phyloP scores from a whole-genome alignment of 768 basidiomycete genomes.

The Lentinus tigrinus region DNA sequence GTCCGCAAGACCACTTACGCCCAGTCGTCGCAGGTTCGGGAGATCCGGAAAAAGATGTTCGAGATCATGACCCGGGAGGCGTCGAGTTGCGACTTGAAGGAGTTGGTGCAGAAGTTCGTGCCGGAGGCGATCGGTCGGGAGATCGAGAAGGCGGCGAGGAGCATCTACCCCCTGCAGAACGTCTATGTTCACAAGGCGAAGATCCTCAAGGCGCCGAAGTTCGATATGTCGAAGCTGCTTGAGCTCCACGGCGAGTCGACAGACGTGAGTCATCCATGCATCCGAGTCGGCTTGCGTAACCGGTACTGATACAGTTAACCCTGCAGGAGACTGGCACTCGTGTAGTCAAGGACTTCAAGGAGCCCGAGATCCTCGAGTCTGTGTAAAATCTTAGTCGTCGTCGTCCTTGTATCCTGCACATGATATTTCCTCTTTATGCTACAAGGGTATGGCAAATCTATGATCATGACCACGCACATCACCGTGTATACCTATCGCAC shows the following conservation, averaged over 20 bases:
- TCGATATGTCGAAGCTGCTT: conserved; percentile 91
- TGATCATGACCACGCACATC: conserved; percentile 29
- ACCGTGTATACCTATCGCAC: conserved; percentile 2
- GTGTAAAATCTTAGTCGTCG: conserved; percentile 59
- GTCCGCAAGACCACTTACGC: conserved; percentile 99
- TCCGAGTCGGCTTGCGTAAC: not conserved
- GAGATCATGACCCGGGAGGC: conserved; percentile 98
- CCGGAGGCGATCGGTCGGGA: conserved; percentile 99
- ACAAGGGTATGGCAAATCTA: conserved; percentile 40
- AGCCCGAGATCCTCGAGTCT: conserved; percentile 90
- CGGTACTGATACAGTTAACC: conserved; percentile 14
- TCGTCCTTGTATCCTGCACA: conserved; percentile 38
- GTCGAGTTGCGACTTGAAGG: conserved; percentile 94
- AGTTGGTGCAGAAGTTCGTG: conserved; percentile 97
- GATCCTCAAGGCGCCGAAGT: conserved; percentile 97
- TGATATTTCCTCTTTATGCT: conserved; percentile 34
- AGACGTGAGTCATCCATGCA: conserved; percentile 69
- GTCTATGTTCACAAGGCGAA: conserved; percentile 99
- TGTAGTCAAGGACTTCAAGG: conserved; percentile 95
- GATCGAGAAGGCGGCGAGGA: conserved; percentile 96
- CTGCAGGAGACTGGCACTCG: conserved; percentile 89
- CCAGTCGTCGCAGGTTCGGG: conserved; percentile 89
- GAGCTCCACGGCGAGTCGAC: conserved; percentile 96
- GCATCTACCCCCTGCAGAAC: conserved; percentile 98
- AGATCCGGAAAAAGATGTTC: conserved; percentile 99